A percentile compares a stretch with the other conserved stretches of the same genome.
Conservation (phyloP, 768 basidiomycete genomes). For the Suillus variegatus region DNA sequence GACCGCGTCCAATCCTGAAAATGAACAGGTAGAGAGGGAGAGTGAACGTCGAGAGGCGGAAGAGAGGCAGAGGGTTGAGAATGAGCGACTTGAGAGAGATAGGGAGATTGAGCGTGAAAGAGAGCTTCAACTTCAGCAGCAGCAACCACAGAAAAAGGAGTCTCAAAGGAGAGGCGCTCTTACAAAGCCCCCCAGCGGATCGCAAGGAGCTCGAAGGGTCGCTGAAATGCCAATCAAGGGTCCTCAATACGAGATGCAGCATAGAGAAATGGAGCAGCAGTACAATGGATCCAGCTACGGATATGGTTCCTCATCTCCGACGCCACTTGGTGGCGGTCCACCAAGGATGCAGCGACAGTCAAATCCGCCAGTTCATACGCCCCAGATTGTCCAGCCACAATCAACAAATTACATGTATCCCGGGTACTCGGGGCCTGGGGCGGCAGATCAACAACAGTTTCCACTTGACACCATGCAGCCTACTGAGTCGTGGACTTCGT, state of each 20-base stretch:
- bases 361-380: conserved; percentile 27
- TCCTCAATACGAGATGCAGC: conserved; percentile 94
- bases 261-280: conserved; percentile 90
- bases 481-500: conserved; percentile 36
- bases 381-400: conserved; percentile 33
- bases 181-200: conserved; percentile 61
- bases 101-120: conserved; percentile 35
- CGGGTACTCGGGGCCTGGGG: conserved; percentile 14
- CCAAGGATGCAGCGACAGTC: conserved; percentile 28
- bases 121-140: conserved; percentile 33
- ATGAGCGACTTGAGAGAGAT: conserved; percentile 48
- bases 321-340: conserved; percentile 22
- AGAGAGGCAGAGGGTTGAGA: conserved; percentile 44
- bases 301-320: conserved; percentile 27
- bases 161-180: conserved; percentile 51
- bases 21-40: conserved; percentile 34
- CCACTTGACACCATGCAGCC: conserved; percentile 68
- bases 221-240: conserved; percentile 88
- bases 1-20: conserved; percentile 33
- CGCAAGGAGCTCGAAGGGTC: conserved; percentile 53
- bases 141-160: conserved; percentile 42
- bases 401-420: conserved; percentile 23
- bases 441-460: conserved; percentile 42
- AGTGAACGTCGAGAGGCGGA: conserved; percentile 39
- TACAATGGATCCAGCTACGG: conserved; percentile 46